Conservation (phyloP, 2,329 filamentous ascomycete genomes). For the Colletotrichum orchidophilum region DNA sequence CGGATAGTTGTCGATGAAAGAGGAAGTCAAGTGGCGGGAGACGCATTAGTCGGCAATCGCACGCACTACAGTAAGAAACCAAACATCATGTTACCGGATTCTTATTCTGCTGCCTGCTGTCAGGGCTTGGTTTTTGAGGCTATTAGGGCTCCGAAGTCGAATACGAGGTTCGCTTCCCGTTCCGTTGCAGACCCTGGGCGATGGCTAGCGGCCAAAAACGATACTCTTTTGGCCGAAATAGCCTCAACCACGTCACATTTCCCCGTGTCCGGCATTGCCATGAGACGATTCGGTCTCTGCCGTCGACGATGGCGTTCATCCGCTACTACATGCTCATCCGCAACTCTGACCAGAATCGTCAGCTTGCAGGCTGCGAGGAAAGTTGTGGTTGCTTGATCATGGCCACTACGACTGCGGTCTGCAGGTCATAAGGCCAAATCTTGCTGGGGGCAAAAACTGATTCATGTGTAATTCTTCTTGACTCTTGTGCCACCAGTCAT, state of each 20-base stretch:
- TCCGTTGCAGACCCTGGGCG: slow-evolving; percentile 2
- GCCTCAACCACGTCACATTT: slow-evolving; percentile 24
- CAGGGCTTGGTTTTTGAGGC: neutral
- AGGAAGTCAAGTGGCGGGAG: neutral
- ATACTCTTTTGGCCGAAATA: slow-evolving; percentile 12
- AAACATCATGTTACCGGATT: slow-evolving; percentile 1
- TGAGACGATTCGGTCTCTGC: slow-evolving; percentile 12
- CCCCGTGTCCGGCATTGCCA: slow-evolving; percentile 5
- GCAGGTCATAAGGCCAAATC: neutral
- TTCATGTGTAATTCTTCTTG: neutral
- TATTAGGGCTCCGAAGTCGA: slow-evolving; percentile 1
- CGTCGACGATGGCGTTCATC: neutral
- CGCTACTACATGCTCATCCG: neutral
- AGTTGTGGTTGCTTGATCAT: neutral
- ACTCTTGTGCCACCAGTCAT: neutral
- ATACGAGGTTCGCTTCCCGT: slow-evolving; percentile 25
- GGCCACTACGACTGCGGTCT: neutral
- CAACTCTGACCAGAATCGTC: neutral
- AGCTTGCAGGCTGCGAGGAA: neutral
- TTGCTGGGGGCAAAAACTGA: neutral
- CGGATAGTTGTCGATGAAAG: neutral
- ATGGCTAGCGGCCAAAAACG: slow-evolving; percentile 13
- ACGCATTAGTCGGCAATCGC: slow-evolving; percentile 8
- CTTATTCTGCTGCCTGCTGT: slow-evolving; percentile 26
- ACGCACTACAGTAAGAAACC: neutral